Evolutionary conservation across 1,139 yeast genomes (phyloP).

Genomic region (Hemisphaericaspora subhashii): DNA sequence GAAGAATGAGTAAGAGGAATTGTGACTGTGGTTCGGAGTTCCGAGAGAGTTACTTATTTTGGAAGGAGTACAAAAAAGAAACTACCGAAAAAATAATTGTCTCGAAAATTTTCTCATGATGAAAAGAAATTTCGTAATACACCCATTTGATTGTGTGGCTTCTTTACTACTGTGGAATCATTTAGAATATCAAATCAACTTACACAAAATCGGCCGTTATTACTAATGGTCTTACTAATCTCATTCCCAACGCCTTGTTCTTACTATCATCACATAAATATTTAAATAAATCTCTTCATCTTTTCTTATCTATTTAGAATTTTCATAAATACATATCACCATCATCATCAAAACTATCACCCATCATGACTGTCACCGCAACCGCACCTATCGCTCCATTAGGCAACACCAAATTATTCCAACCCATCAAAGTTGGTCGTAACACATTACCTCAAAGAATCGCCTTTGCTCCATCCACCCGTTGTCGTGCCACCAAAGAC

Average conservation of each 20-base stretch:
- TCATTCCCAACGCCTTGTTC: not conserved
- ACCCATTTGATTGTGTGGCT: constrained; percentile 2
- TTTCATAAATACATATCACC: not conserved
- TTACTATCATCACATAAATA: no score
- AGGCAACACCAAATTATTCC: constrained; percentile 37
- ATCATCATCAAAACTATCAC: not conserved
- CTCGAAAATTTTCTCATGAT: no score
- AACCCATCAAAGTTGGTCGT: constrained; percentile 49
- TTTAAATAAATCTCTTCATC: not conserved
- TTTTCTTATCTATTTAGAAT: not conserved
- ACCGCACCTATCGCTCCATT: constrained; percentile 14
- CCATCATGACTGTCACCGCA: constrained; percentile 11
- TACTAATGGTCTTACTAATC: no score
- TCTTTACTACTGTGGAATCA: no score
- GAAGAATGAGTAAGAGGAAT: constrained; percentile 3
- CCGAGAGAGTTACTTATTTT: no score
- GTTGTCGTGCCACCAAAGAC: constrained; percentile 44
- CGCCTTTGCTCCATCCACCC: constrained; percentile 56
- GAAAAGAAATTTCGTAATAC: not conserved
- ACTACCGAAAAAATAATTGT: not conserved
- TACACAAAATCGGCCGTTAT: no score
- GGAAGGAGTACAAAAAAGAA: not conserved
- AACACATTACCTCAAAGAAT: constrained; percentile 39
- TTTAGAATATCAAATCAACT: no score
- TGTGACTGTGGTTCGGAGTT: no score